These are phyloP conservation scores for Exidia glandulosa DNA, from an alignment of 768 basidiomycete genomes.

Conservation along the genomic window DNA sequence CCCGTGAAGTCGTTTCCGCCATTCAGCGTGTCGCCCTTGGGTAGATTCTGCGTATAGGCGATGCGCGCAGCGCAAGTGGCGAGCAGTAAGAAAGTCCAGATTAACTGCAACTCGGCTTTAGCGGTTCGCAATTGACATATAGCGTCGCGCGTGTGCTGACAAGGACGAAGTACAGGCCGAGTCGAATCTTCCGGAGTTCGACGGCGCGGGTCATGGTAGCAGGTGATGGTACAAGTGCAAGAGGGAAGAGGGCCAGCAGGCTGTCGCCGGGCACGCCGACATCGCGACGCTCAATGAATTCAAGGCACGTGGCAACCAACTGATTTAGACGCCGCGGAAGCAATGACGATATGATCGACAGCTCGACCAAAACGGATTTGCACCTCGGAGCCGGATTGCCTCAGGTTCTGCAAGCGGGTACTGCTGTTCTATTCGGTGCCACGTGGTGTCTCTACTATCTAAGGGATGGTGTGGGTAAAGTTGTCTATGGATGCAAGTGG, in stretches of 20 bases:
- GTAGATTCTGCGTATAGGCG: conserved; percentile 17
- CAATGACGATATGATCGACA: too few relatives aligned
- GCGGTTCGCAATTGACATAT: not conserved
- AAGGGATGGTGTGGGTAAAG: too few relatives aligned
- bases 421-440: too few relatives aligned
- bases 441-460: too few relatives aligned
- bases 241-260: not conserved
- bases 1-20: conserved; percentile 16
- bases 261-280: not conserved
- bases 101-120: not conserved
- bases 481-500: too few relatives aligned
- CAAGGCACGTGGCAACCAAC: not conserved
- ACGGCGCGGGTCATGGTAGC: not conserved
- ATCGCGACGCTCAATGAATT: not conserved
- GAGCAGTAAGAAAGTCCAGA: conserved; percentile 10
- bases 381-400: too few relatives aligned
- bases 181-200: not conserved
- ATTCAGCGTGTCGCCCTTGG: conserved; percentile 17
- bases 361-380: too few relatives aligned
- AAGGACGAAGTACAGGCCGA: not conserved
- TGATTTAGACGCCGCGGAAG: too few relatives aligned
- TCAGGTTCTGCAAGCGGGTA: too few relatives aligned
- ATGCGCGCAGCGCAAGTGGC: conserved; percentile 14
- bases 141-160: not conserved
- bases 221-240: not conserved